These are phyloP conservation scores for Peltaster fructicola DNA, from an alignment of 2,329 filamentous ascomycete species.

Conservation along the genomic window DNA sequence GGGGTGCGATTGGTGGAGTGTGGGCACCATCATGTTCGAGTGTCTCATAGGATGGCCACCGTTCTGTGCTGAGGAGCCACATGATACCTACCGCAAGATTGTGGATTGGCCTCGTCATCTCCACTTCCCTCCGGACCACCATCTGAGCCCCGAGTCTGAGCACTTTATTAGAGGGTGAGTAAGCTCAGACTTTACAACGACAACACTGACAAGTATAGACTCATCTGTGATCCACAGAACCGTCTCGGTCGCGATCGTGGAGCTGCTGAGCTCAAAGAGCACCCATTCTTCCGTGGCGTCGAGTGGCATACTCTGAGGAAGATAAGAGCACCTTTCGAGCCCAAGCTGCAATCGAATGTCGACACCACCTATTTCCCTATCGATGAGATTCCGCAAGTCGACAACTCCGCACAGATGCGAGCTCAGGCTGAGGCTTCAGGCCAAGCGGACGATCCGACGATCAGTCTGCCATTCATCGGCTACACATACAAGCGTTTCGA, in stretches of 20 bases:
- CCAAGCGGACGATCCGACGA: conserved; percentile 63
- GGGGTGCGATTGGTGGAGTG: conserved; percentile 97
- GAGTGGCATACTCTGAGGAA: conserved; percentile 84
- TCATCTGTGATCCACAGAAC: conserved; percentile 87
- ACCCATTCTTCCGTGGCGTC: conserved; percentile 92
- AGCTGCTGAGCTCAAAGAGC: conserved; percentile 79
- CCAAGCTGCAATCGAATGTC: conserved; percentile 77
- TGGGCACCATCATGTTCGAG: conserved; percentile 99
- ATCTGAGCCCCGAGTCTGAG: conserved; percentile 74
- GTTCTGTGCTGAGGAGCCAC: conserved; percentile 93
- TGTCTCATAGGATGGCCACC: conserved; percentile 97
- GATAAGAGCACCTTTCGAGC: conserved; percentile 92
- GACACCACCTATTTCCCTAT: conserved; percentile 98
- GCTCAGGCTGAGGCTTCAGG: conserved; percentile 61
- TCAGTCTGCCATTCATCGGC: conserved; percentile 89
- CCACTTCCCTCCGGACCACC: conserved; percentile 92
- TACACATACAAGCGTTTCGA: conserved; percentile 97
- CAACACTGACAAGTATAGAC: conserved; percentile 36
- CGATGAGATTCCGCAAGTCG: conserved; percentile 93
- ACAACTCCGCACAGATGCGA: conserved; percentile 73
- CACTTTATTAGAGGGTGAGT: conserved; percentile 76
- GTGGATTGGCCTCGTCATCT: conserved; percentile 93
- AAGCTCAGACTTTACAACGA: conserved; percentile 2
- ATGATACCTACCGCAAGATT: conserved; percentile 97
- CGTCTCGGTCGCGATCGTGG: conserved; percentile 69